Conservation (phyloP, 176 grass and related monocot genomes). For the Oryza meridionalis region DNA sequence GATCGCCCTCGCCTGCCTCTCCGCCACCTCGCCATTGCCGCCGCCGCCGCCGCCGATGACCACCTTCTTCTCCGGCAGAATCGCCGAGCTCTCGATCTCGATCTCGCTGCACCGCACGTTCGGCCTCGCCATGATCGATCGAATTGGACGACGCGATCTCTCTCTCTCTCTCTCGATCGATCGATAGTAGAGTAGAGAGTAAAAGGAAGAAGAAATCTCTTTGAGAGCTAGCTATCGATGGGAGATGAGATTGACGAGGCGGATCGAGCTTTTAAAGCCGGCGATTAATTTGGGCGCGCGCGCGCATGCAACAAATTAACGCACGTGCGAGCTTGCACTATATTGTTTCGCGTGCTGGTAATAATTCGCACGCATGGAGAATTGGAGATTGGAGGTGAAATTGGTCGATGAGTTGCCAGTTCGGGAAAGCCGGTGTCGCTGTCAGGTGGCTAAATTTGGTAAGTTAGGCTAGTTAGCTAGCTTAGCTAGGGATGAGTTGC, state of each 20-base stretch:
- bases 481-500: background rate
- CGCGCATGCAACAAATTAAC: background rate
- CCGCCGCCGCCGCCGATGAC: no score
- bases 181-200: background rate
- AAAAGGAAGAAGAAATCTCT: background rate
- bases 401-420: background rate
- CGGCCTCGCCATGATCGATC: background rate
- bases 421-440: background rate
- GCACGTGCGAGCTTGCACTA: background rate
- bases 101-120: no score
- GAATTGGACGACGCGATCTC: no score
- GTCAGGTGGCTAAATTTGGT: background rate
- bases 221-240: background rate
- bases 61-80: background rate
- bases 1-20: slow-evolving; percentile 23
- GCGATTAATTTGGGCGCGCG: background rate
- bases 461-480: background rate
- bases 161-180: background rate
- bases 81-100: no score
- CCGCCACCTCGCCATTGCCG: background rate
- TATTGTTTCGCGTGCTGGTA: background rate
- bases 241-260: background rate
- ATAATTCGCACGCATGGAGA: background rate
- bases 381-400: background rate
- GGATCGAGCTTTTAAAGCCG: slow-evolving; percentile 15